Base-by-base conservation (phyloP, 2,329 filamentous ascomycete genomes). In the Rachicladosporium sp. region DNA sequence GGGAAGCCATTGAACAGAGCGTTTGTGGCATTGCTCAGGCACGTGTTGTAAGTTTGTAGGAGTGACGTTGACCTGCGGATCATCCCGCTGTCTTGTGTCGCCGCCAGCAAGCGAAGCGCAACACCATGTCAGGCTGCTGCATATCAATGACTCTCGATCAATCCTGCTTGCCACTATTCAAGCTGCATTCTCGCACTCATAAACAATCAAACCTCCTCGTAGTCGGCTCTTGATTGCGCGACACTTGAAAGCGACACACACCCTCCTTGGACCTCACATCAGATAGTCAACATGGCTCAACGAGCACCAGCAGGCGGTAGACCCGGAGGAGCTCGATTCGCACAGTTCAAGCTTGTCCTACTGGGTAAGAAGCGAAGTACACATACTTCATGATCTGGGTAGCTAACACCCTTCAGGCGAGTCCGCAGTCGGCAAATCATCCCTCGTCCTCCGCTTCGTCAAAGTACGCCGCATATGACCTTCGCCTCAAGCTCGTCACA, bases 341-440 rank as follows among this genome's bases (percentile, higher is more conserved):
- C 91, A 56, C 91, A 98, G 74, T 98, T 98, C 71, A 98, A 98
- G 74, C 76, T 98, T 55, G 91, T 98, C 50, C 73, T 98, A 59
- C 74, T 98, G 50, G 91, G 91, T 96, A 76, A 52, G 81, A 3
- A 19, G 35, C 36, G 32, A 29, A 33, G 8, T 11, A 6, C 15
- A 5, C 12, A 35, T 35, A 33, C 35, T n/a, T 11, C 29, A 9
- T 12, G 36, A 11, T 12, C 5, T 19, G 12, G 11, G 19, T 30
- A 35, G 59, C 73, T 58, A 37, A 47, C 42, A 42, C 42, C 47
- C 40, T 52, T 37, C 61, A 96, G 89, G 91, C 63, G 91, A 98
- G 72, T 98, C 91, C 53, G 91, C 91, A 43, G 91, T 98, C 43
- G 91, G 91, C 80, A 98, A 98, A 89, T 95, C 88, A 69, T 98